Conservation (phyloP, 2,329 filamentous ascomycete species). For the Fusarium lateritium region DNA sequence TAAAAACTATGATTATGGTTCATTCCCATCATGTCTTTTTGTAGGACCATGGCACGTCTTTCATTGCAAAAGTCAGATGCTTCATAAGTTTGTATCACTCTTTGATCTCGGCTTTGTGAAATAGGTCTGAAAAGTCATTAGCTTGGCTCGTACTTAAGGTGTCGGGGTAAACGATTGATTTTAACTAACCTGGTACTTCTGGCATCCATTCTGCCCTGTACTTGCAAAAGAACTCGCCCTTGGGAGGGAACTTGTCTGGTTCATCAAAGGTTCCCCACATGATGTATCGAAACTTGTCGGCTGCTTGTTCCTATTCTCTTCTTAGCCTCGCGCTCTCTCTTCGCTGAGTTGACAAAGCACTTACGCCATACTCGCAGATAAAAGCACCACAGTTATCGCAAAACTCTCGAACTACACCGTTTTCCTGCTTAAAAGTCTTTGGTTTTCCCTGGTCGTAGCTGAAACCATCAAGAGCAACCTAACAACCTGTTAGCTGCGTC, state of each 20-base stretch:
- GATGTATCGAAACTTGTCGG: conserved; percentile 60
- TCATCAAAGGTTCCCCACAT: conserved; percentile 66
- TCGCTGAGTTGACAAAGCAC: rapidly evolving
- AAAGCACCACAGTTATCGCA: conserved; percentile 36
- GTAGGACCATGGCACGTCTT: too few species aligned
- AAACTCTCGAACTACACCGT: conserved; percentile 33
- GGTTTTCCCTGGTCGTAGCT: conserved; percentile 23
- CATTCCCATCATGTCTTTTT: too few species aligned
- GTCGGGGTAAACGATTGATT: rapidly evolving
- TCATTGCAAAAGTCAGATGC: too few species aligned
- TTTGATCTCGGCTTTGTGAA: conserved; percentile 33
- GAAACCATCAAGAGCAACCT: conserved; percentile 25
- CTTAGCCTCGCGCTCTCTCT: not conserved
- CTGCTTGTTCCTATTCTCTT: conserved; percentile 56
- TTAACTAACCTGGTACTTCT: conserved; percentile 34
- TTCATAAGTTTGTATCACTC: not conserved
- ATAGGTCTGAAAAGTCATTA: not conserved
- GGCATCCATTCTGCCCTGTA: conserved; percentile 61
- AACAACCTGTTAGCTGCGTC: rapidly evolving
- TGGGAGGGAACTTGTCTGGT: conserved; percentile 63
- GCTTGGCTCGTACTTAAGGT: rapidly evolving
- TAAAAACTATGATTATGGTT: too few species aligned
- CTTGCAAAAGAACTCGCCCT: conserved; percentile 70
- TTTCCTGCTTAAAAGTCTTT: conserved; percentile 31
- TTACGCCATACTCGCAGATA: conserved; percentile 39